Conservation (phyloP, 2,329 filamentous ascomycete species). For the Septoria linicola region DNA sequence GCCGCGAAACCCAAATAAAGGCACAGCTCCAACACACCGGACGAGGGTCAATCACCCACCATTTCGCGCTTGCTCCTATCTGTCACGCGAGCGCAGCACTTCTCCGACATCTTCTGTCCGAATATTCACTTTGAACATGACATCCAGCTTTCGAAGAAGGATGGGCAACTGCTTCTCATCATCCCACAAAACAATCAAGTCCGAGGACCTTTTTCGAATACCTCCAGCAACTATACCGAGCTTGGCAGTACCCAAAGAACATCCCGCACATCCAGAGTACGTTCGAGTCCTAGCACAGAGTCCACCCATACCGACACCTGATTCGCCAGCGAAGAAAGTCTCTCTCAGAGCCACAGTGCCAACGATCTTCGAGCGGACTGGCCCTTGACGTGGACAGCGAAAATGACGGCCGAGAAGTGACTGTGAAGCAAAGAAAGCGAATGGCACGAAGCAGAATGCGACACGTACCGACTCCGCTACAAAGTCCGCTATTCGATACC, state of each 20-base stretch:
- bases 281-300: neutral
- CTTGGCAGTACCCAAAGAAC: conserved; percentile 4
- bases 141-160: conserved; percentile 3
- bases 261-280: conserved; percentile 14
- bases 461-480: conserved; percentile 1
- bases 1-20: neutral
- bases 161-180: conserved; percentile 15
- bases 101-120: neutral
- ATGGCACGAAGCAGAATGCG: neutral
- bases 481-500: conserved; percentile 9
- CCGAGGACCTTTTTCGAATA: conserved; percentile 5
- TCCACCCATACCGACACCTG: conserved; percentile 3
- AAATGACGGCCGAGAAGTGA: neutral
- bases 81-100: neutral
- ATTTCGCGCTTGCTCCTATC: neutral
- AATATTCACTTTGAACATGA: conserved; percentile 1
- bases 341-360: neutral
- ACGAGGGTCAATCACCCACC: too few species aligned
- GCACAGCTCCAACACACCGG: neutral
- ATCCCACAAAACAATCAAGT: neutral
- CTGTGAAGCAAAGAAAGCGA: neutral
- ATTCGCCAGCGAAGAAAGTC: neutral
- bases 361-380: conserved; percentile 2
- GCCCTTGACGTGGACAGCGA: conserved; percentile 1
- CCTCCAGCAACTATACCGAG: conserved; percentile 4